Conservation (phyloP, 2,329 filamentous ascomycete genomes). For the Neonectria magnoliae region DNA sequence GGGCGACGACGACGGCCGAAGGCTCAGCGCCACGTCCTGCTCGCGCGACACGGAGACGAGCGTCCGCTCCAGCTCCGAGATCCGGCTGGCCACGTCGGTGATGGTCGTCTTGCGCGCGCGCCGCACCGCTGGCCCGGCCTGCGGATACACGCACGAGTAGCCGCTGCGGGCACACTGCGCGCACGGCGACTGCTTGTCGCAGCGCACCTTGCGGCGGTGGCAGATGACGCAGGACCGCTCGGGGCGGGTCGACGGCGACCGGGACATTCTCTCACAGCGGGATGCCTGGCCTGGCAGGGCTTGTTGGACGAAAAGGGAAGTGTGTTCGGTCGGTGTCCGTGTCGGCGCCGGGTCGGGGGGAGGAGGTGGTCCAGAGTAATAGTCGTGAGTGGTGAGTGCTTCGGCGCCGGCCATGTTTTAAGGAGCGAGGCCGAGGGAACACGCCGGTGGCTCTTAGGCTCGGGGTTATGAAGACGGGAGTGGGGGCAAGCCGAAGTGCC, state of each 20-base stretch:
- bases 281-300: not conserved
- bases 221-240: conserved; percentile 53
- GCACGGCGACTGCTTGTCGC: conserved; percentile 77
- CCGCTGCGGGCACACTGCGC: conserved; percentile 69
- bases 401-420: conserved; percentile 16
- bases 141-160: conserved; percentile 45
- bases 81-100: conserved; percentile 48
- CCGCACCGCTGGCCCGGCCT: conserved; percentile 36
- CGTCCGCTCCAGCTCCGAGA: conserved; percentile 48
- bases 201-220: conserved; percentile 71
- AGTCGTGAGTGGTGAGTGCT: not conserved
- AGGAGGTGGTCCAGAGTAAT: not conserved
- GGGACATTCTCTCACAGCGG: not conserved
- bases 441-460: not conserved
- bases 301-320: not conserved
- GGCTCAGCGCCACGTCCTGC: conserved; percentile 1
- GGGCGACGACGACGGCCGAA: not conserved
- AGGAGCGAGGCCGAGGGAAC: conserved; percentile 10
- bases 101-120: conserved; percentile 44
- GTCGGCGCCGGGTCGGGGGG: conserved; percentile 11
- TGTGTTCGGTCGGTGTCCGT: not conserved
- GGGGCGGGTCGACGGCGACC: conserved; percentile 11
- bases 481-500: not conserved
- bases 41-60: conserved; percentile 31
- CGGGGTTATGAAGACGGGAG: not conserved